Evolutionary conservation across 2,329 filamentous ascomycete species (phyloP), one percentile per base, ranked within the genome.

Genomic region (Scleromitrula shiraiana): DNA sequence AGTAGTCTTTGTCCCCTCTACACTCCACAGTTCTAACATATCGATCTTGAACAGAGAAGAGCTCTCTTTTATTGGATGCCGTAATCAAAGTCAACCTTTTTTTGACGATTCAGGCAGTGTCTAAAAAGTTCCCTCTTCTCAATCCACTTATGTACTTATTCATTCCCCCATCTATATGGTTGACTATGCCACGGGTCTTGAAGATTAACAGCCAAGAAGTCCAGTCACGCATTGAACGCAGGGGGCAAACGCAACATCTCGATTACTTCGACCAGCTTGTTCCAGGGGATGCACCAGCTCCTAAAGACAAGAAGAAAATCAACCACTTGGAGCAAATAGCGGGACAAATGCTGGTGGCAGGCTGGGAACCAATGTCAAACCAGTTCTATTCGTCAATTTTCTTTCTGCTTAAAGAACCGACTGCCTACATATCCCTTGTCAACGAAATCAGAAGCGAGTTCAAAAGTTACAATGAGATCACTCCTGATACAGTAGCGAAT

Each of bases 381-480:
- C 43, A 32, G 46, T 43, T 43, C 9, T 50, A 50, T 30, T 10
- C 8, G 10, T 46, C 50, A 4, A 29, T 49, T 3, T 42, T 33
- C 33, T 45, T 35, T 10, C 33, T 50, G 1, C 26, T 47, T 2
- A 19, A 37, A 19, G 17, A 50, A n/a, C 46, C 43, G 10, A 36
- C 35, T 24, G 7, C 12, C 23, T 26, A 15, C 5, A 14, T 26
- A 27, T n/a, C 22, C 4, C 14, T 40, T 14, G 19, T 32, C 1
- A 20, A 61, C 0, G 73, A 76, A 56, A 63, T 75, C 1, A 67
- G 70, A 0, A 52, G 57, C 0, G 33, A 59, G 0, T 75, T 74
- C 48, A 43, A 44, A 1, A 53, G 43, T 0, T 59, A 67, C 24
- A 59, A 63, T 0, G 68, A 73, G 2, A 73, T 75, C 38, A 64